Base-by-base conservation (phyloP, 768 basidiomycete species). In the Termitomyces sp. region DNA sequence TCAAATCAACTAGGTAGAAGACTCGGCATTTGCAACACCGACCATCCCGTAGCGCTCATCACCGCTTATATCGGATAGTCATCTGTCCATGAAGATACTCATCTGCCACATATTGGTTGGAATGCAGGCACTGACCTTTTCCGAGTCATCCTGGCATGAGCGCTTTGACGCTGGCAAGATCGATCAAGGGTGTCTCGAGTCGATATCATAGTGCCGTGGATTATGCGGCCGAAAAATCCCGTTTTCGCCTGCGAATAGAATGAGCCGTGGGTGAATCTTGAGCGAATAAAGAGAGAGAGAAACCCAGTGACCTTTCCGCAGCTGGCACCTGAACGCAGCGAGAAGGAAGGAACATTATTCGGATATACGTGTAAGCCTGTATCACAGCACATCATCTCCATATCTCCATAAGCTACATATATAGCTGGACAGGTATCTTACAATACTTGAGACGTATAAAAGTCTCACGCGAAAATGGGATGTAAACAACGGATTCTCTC, bases 1-100 rank as follows among this genome's bases (percentile, higher is more conserved):
- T 45, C n/a, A 41, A 41, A 41, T 9, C 39, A 41, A 41, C 6
- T 26, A 24, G 73, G 66, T 7, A 66, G 67, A 12, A 80, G 64
- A 60, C 71, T 78, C 0, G 78, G n/a, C 76, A 80, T 58, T 0
- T 72, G 78, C 0, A 79, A 63, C 4, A 78, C 75, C 75, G 77
- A 77, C 16, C 62, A 68, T 9, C 41, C 63, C 60, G 72, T 75
- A 2, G 77, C 78, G 49, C 69, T 72, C 78, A 80, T 79, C 65
- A 80, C 71, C 18, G 72, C 67, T 0, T 76, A 66, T 0, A 76
- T 74, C 7, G 72, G 69, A 58, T 80, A 80, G 63, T 76, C 77
- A 39, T 78, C 74, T 13, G 62, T 60, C 78, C 75, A 79, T 29
- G n/a, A n/a, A 79, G 51, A 36, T 70, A 73, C 2, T 72, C 73